These are phyloP conservation scores for Parmelia sp. DNA, from an alignment of 495 filamentous ascomycete genomes.

Conservation along the genomic window DNA sequence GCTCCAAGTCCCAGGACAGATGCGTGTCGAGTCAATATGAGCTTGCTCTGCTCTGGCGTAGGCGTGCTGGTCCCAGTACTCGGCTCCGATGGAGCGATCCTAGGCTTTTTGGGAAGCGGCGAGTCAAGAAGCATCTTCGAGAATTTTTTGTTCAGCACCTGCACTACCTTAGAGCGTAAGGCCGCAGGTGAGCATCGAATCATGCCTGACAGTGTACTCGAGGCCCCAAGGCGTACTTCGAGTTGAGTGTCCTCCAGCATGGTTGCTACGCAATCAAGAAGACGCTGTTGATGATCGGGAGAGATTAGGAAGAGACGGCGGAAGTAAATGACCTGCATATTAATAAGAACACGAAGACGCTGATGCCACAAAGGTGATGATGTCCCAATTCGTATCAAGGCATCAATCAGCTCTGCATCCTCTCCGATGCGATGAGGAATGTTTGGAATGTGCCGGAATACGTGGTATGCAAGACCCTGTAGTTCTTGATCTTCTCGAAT, in stretches of 20 bases:
- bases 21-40: conserved; percentile 77
- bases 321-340: conserved; percentile 99
- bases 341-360: conserved; percentile 91
- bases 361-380: conserved; percentile 92
- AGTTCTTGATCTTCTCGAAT: conserved; percentile 97
- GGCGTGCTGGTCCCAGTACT: conserved; percentile 63
- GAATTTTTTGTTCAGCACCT: conserved; percentile 70
- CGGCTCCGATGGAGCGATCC: conserved; percentile 35
- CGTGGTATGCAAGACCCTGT: conserved; percentile 89
- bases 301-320: conserved; percentile 90
- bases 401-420: conserved; percentile 73
- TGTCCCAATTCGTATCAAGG: conserved; percentile 82
- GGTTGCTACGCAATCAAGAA: conserved; percentile 83
- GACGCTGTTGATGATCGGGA: conserved; percentile 61
- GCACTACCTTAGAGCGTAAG: conserved; percentile 70
- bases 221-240: conserved; percentile 90
- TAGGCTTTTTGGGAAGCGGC: conserved; percentile 73
- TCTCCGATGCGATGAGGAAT: conserved; percentile 86
- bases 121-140: conserved; percentile 67
- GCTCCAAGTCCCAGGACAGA: conserved; percentile 89
- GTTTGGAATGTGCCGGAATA: conserved; percentile 94
- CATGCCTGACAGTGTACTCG: conserved; percentile 91
- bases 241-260: conserved; percentile 92
- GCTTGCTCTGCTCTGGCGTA: conserved; percentile 75
- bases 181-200: conserved; percentile 88